Evolutionary conservation across 495 filamentous ascomycete species (phyloP).

Genomic region (Parachaetomium inaequale): DNA sequence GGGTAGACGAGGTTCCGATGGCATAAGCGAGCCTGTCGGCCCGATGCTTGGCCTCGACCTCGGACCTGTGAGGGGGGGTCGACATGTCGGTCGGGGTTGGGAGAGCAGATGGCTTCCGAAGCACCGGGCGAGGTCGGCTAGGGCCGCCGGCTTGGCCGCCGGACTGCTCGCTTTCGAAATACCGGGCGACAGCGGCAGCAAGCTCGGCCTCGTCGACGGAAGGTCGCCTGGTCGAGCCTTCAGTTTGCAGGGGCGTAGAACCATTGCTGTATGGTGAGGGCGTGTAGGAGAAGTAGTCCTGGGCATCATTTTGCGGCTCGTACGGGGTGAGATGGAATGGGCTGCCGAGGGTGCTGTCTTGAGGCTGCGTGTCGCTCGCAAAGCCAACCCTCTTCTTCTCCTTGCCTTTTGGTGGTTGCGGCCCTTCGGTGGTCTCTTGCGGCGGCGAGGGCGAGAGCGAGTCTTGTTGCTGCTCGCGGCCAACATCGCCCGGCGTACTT

Average conservation of each 20-base stretch:
- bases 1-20: slow-evolving; percentile 35
- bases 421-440: neutral
- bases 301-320: slow-evolving; percentile 7
- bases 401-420: slow-evolving; percentile 22
- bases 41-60: slow-evolving; percentile 33
- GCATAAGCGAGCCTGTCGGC: slow-evolving; percentile 35
- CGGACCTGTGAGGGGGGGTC: slow-evolving; percentile 21
- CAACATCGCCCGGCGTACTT: neutral
- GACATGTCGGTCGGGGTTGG: slow-evolving; percentile 11
- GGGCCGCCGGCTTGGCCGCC: slow-evolving; percentile 17
- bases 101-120: slow-evolving; percentile 22
- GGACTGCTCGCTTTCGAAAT: slow-evolving; percentile 25
- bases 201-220: slow-evolving; percentile 30
- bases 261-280: slow-evolving; percentile 14
- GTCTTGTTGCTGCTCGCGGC: slow-evolving; percentile 2
- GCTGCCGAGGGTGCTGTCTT: neutral
- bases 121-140: slow-evolving; percentile 29
- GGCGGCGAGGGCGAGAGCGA: neutral
- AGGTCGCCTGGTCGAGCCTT: slow-evolving; percentile 14
- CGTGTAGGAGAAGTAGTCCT: slow-evolving; percentile 28
- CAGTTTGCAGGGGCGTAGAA: slow-evolving; percentile 11
- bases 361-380: slow-evolving; percentile 14
- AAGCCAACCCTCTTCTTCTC: slow-evolving; percentile 38
- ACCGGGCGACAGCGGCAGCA: slow-evolving; percentile 20
- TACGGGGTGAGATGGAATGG: slow-evolving; percentile 14